A percentile compares a stretch with the other conserved stretches of the same genome.
Conservation (phyloP, 108 stramenopile genomes). For the Nitzschia putrida region DNA sequence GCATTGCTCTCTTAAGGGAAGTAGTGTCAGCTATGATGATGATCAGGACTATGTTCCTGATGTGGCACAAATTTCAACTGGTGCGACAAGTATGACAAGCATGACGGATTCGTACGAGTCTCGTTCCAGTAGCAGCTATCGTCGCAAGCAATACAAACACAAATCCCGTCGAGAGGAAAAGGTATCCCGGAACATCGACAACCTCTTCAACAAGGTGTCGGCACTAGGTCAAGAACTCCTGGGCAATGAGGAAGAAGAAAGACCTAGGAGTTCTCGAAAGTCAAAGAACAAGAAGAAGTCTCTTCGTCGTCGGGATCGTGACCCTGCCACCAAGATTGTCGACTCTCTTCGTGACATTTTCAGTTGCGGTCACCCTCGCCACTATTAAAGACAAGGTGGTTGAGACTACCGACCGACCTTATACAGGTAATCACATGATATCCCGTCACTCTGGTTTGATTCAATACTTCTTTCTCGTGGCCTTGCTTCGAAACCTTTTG, state of each 20-base stretch:
- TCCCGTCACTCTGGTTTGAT: too few relatives aligned
- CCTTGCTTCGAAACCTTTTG: too few relatives aligned
- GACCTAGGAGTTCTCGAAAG: not conserved
- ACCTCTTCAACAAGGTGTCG: slow-evolving; percentile 18
- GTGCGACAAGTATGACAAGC: slow-evolving; percentile 16
- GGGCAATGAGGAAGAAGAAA: not conserved
- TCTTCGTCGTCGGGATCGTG: slow-evolving; percentile 5
- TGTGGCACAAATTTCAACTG: slow-evolving; percentile 19
- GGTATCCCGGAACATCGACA: slow-evolving; percentile 1
- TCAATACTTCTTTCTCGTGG: too few relatives aligned
- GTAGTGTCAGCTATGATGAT: slow-evolving; percentile 5
- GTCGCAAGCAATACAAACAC: not conserved
- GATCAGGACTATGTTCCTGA: slow-evolving; percentile 6
- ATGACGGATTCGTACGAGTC: slow-evolving; percentile 15
- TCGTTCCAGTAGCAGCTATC: not conserved
- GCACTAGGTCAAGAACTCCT: slow-evolving; percentile 10
- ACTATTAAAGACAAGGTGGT: slow-evolving; percentile 3
- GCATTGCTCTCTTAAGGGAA: slow-evolving; percentile 7
- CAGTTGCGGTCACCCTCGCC: slow-evolving; percentile 17
- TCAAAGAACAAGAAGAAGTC: not conserved
- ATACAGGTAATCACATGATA: too few relatives aligned
- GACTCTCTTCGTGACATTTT: slow-evolving; percentile 18
- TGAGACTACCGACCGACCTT: too few relatives aligned
- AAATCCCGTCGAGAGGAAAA: not conserved
- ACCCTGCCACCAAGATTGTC: slow-evolving; percentile 14